A percentile compares a stretch with the other conserved stretches of the same genome.
Evolutionary conservation across 108 stramenopile species (phyloP).

Genomic region (Nitzschia sp.): DNA sequence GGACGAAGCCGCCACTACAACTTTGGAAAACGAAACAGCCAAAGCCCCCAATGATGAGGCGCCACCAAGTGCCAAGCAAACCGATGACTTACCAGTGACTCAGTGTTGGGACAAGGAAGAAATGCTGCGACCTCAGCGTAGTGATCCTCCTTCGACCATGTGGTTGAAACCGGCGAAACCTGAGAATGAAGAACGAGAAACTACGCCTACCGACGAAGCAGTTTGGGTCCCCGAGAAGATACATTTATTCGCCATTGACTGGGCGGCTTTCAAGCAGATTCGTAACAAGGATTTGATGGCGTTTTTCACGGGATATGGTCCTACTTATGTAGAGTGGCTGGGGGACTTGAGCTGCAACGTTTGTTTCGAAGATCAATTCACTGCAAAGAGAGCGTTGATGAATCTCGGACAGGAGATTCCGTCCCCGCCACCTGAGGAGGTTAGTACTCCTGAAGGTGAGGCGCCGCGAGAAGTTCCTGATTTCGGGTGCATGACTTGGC

Average conservation of each 20-base stretch:
- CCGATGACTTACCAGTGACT: constrained; percentile 41
- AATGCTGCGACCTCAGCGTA: constrained; percentile 54
- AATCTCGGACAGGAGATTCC: constrained; percentile 67
- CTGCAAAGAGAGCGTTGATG: constrained; percentile 70
- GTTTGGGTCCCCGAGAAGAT: constrained; percentile 65
- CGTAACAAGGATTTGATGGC: constrained; percentile 75
- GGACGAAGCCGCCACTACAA: constrained; percentile 22
- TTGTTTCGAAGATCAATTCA: constrained; percentile 69
- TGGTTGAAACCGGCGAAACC: constrained; percentile 21
- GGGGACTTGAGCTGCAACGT: constrained; percentile 78
- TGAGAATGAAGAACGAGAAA: background rate
- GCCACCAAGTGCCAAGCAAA: background rate
- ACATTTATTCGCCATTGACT: constrained; percentile 79
- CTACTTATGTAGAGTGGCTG: constrained; percentile 86
- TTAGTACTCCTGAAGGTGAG: background rate
- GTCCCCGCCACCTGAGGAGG: constrained; percentile 46
- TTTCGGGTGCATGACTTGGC: constrained; percentile 78
- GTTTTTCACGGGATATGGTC: constrained; percentile 62
- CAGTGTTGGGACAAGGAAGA: constrained; percentile 86
- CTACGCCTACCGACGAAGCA: background rate
- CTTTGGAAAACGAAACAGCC: background rate
- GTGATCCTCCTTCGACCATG: constrained; percentile 53
- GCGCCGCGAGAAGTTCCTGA: constrained; percentile 25
- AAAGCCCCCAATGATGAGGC: background rate
- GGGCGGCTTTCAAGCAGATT: constrained; percentile 87